Percentiles rank a stretch among this genome's conserved stretches.
Conservation (phyloP, 495 filamentous ascomycete genomes). For the Penicillium parvum region DNA sequence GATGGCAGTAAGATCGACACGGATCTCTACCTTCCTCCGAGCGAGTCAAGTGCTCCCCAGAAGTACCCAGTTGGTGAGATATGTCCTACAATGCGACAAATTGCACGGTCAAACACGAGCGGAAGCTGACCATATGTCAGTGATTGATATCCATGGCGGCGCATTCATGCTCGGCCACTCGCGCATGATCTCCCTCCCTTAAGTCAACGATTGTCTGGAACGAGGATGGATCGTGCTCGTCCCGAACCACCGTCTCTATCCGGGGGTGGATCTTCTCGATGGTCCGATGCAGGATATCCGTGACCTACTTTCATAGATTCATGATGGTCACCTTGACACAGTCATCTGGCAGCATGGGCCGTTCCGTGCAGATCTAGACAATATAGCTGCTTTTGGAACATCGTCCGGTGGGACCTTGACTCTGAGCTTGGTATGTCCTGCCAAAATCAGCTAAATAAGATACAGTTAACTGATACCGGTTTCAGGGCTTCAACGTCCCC, state of each 20-base stretch:
- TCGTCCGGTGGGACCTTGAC: constrained; percentile 31
- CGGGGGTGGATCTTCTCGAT: constrained; percentile 25
- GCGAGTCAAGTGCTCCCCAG: neutral
- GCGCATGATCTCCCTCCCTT: constrained; percentile 28
- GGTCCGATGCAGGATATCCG: constrained; percentile 31
- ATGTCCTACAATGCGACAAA: neutral
- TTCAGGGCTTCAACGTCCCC: constrained; percentile 29
- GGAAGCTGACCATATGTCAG: constrained; percentile 13
- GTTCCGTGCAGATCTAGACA: constrained; percentile 23
- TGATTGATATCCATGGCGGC: constrained; percentile 39
- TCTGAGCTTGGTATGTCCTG: constrained; percentile 23
- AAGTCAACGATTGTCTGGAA: constrained; percentile 31
- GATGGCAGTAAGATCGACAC: constrained; percentile 26
- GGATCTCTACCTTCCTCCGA: constrained; percentile 31
- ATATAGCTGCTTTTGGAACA: constrained; percentile 32
- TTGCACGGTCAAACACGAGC: too few relatives aligned
- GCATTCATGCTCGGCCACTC: constrained; percentile 38
- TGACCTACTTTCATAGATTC: constrained; percentile 26
- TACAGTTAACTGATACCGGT: too few relatives aligned
- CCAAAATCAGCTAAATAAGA: too few relatives aligned
- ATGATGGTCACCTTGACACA: constrained; percentile 19
- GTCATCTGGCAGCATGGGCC: constrained; percentile 8
- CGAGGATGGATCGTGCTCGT: constrained; percentile 37
- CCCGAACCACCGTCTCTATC: constrained; percentile 35
- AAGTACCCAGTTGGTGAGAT: constrained; percentile 27